Base-by-base conservation (phyloP, 768 basidiomycete species). In the Lactarius hatsudake region DNA sequence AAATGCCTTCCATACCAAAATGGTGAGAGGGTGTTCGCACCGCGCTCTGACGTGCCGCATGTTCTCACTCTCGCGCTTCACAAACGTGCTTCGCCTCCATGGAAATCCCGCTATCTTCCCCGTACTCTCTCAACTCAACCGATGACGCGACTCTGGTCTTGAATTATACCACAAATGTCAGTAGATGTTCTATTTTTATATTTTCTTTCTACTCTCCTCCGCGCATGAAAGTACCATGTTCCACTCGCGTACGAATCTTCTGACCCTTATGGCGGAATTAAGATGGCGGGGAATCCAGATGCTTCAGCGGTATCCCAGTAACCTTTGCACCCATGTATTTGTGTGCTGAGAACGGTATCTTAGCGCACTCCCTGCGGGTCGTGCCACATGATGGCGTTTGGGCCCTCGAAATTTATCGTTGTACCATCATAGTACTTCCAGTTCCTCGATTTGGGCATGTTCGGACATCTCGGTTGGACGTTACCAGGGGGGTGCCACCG, bases 381-480 rank as follows among this genome's bases (percentile, higher is more conserved):
- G 2, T 57, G 51, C 51, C 26, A 28, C 12, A 51, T 5, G 6
- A 53, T 28, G 13, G 51, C n/a, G 30, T 32, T 55, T 30, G 3
- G 32, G 7, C 26, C 38, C 34, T 28, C 23, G 5, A 9, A 43
- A 20, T 26, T 28, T 34, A n/a, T 26, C 18, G 40, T 12, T 17
- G 17, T 13, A 48, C 28, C 13, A 36, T 30, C 28, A 30, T 30
- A 30, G 36, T 36, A 12, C 12, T 38, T 38, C 12, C 36, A 38
- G 36, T 38, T 34, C 34, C 13, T 34, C 43, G 30, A 36, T 60
- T 40, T 34, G 26, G 1, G 15, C 28, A 20, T 10, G 5, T 26
- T 17, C 43, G 55, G 65, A 34, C 12, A 57, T 17, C 5, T 42
- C 43, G 43, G 64, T 32, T 65, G 51, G 18, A 17, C 13, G 62